phyloP scores from a whole-genome alignment of 306 rosid species.

The Rosa persica region DNA sequence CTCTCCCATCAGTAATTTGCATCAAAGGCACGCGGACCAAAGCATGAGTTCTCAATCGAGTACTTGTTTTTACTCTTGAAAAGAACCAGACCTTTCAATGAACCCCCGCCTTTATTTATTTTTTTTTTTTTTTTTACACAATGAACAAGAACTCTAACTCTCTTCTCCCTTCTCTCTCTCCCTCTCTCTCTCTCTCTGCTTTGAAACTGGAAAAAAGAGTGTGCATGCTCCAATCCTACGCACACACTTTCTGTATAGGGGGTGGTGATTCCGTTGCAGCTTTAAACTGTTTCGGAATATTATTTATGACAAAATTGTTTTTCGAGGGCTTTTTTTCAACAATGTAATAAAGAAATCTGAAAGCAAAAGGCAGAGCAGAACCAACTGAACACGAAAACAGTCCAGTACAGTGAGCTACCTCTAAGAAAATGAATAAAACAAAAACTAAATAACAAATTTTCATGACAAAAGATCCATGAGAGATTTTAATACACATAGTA shows the following conservation, averaged over 20 bases:
- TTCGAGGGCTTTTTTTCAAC: constrained; percentile 3
- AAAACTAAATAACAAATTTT: too few species aligned
- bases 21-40: constrained; percentile 85
- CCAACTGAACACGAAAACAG: constrained; percentile 58
- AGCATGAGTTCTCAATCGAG: constrained; percentile 53
- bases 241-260: constrained; percentile 43
- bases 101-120: constrained; percentile 22
- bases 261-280: constrained; percentile 67
- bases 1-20: constrained; percentile 35
- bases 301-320: background rate
- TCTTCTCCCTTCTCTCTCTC: background rate
- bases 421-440: background rate
- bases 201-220: constrained; percentile 45
- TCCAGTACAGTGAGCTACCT: constrained; percentile 28
- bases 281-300: constrained; percentile 48
- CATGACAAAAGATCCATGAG: too few species aligned
- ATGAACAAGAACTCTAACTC: background rate
- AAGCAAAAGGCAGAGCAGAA: constrained; percentile 27
- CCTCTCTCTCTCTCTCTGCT: constrained; percentile 15
- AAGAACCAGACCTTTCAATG: constrained; percentile 88
- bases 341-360: constrained; percentile 21
- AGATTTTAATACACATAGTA: too few species aligned
- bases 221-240: constrained; percentile 72
- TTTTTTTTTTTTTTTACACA: constrained; percentile 33
- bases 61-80: constrained; percentile 45